phyloP scores from a whole-genome alignment of 1,139 yeast genomes.

The Diutina sp. region DNA sequence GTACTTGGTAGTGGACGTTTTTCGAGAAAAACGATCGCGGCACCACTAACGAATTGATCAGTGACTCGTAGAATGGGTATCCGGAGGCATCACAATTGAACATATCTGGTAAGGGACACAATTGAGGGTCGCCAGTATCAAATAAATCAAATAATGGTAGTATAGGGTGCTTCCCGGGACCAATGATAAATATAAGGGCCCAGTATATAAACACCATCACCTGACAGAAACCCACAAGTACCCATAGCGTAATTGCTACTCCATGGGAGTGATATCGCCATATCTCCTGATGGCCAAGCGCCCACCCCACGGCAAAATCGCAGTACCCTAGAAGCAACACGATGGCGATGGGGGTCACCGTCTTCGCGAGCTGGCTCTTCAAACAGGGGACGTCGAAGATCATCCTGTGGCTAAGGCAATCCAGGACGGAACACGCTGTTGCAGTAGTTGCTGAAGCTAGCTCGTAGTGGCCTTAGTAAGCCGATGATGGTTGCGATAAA shows the following conservation, averaged over 20 bases:
- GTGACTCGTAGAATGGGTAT: conserved; percentile 47
- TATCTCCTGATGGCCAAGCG: conserved; percentile 24
- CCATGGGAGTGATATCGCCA: conserved; percentile 16
- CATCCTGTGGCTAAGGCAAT: background rate
- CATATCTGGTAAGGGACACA: conserved; percentile 26
- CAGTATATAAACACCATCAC: conserved; percentile 17
- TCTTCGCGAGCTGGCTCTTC: background rate
- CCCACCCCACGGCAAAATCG: conserved; percentile 20
- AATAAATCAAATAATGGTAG: background rate
- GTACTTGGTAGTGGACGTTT: conserved; percentile 30
- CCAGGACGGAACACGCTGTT: conserved; percentile 10
- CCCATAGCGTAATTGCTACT: conserved; percentile 16
- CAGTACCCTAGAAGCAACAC: conserved; percentile 17
- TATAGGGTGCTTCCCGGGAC: conserved; percentile 21
- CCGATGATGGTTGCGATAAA: no score
- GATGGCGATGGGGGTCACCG: conserved; percentile 5
- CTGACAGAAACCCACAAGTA: conserved; percentile 15
- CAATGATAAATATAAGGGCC: conserved; percentile 14
- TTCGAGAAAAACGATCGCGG: conserved; percentile 47
- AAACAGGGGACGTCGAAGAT: conserved; percentile 4
- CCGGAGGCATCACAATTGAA: conserved; percentile 51
- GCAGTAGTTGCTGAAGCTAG: background rate
- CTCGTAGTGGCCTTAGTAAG: background rate
- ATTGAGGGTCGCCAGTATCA: background rate
- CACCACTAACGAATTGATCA: conserved; percentile 39